Conservation (phyloP, 2,329 filamentous ascomycete genomes). For the Sporothrix euskadiensis region DNA sequence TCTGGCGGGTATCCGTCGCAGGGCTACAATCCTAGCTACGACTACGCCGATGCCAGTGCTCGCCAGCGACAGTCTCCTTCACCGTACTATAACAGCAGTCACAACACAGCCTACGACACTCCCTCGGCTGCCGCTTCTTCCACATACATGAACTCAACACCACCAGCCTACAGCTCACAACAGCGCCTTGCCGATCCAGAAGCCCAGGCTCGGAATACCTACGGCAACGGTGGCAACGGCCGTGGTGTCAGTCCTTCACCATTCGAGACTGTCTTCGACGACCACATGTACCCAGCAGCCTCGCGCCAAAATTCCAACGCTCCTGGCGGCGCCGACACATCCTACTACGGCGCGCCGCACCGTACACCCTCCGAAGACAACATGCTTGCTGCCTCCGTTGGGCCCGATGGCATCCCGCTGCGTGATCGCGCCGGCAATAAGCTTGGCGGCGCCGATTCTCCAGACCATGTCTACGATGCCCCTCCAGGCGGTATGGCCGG, state of each 20-base stretch:
- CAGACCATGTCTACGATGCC: conserved; percentile 65
- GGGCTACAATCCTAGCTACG: conserved; percentile 22
- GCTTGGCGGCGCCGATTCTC: conserved; percentile 45
- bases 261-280: conserved; percentile 68
- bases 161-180: conserved; percentile 41
- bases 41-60: conserved; percentile 22
- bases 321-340: conserved; percentile 53
- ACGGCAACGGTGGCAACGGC: conserved; percentile 36
- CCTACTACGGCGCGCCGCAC: conserved; percentile 58
- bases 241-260: conserved; percentile 42
- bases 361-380: conserved; percentile 43
- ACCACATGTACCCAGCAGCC: conserved; percentile 63
- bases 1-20: conserved; percentile 35
- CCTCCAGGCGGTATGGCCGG: conserved; percentile 38
- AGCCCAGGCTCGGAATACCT: conserved; percentile 38
- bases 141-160: conserved; percentile 33
- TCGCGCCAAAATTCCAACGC: conserved; percentile 39
- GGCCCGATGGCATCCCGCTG: conserved; percentile 58
- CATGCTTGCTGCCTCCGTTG: conserved; percentile 35
- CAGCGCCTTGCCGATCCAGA: conserved; percentile 40
- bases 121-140: conserved; percentile 29
- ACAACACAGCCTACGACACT: conserved; percentile 39
- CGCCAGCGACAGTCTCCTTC: conserved; percentile 15
- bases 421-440: conserved; percentile 51
- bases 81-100: conserved; percentile 20